Conservation (phyloP, 2,329 filamentous ascomycete species). For the Pseudogymnoascus sp. region DNA sequence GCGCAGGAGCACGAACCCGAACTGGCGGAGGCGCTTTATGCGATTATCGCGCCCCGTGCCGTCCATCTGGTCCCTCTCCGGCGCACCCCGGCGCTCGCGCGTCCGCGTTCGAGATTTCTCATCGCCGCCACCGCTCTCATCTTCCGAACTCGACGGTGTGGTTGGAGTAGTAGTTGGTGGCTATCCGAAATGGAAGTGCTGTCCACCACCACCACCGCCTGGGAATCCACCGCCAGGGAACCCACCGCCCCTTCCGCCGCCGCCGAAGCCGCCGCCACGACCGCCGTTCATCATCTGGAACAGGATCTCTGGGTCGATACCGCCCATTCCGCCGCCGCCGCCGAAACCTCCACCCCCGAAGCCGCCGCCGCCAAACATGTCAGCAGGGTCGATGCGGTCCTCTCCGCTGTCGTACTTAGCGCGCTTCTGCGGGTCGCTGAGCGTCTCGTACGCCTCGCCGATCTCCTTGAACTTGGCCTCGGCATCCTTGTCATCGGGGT, state of each 20-base stretch:
- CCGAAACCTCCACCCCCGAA: conserved; percentile 51
- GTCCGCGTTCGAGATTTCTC: not conserved
- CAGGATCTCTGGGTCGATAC: conserved; percentile 54
- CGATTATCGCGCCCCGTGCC: not conserved
- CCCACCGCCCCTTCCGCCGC: conserved; percentile 42
- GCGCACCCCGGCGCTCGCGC: not conserved
- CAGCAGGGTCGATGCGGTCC: conserved; percentile 79
- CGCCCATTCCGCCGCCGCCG: conserved; percentile 57
- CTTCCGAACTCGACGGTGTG: not conserved
- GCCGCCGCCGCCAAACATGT: conserved; percentile 69
- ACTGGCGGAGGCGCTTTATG: not conserved
- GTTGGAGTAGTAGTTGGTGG: not conserved
- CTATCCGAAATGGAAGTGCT: conserved; percentile 11
- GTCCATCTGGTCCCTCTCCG: not conserved
- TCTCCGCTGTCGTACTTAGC: conserved; percentile 88
- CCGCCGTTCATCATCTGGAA: conserved; percentile 78
- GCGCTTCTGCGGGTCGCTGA: conserved; percentile 87
- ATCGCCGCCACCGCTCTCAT: not conserved
- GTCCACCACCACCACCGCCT: not conserved
- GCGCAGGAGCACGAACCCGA: not conserved
- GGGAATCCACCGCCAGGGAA: conserved; percentile 15
- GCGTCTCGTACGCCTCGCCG: conserved; percentile 90
- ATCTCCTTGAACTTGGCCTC: conserved; percentile 99
- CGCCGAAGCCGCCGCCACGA: conserved; percentile 40
- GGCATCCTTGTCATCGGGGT: conserved; percentile 75